A percentile compares a stretch with the other conserved stretches of the same genome.
Evolutionary conservation across 495 filamentous ascomycete genomes (phyloP).

Genomic region (Penicillium bovifimosum): DNA sequence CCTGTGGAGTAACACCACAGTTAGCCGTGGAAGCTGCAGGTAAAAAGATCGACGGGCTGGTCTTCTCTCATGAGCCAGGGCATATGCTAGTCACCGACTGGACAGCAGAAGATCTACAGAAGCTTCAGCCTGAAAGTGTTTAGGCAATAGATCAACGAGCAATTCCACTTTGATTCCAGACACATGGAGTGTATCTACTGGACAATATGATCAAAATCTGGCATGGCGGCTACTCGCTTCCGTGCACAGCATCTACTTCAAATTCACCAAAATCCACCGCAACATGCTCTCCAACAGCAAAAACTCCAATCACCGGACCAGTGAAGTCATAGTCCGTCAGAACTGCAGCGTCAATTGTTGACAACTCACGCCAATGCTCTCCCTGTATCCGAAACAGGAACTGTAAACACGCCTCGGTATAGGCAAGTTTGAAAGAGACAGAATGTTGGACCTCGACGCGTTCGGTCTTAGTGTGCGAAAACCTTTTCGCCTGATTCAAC

Average conservation of each 20-base stretch:
- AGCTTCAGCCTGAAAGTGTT: constrained; percentile 6
- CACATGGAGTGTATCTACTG: neutral
- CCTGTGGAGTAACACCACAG: constrained; percentile 55
- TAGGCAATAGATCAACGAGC: neutral
- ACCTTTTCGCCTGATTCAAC: neutral
- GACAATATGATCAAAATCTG: neutral
- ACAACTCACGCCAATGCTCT: neutral
- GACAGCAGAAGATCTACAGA: constrained; percentile 16
- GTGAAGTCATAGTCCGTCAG: constrained; percentile 4
- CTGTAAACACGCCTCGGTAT: neutral
- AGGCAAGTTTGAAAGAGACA: neutral
- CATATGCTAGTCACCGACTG: constrained; percentile 52
- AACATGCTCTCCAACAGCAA: neutral
- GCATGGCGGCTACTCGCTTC: neutral
- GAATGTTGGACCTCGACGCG: neutral
- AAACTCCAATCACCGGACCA: neutral
- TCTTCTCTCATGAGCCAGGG: constrained; percentile 51
- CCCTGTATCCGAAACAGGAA: neutral
- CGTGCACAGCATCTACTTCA: neutral
- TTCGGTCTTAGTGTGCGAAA: neutral
- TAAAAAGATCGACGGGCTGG: constrained; percentile 37
- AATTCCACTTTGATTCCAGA: neutral
- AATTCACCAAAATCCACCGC: neutral
- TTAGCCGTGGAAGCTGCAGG: constrained; percentile 47
- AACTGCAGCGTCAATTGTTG: neutral